phyloP scores from a whole-genome alignment of 2,329 filamentous ascomycete species.

The Aureobasidium lini region DNA sequence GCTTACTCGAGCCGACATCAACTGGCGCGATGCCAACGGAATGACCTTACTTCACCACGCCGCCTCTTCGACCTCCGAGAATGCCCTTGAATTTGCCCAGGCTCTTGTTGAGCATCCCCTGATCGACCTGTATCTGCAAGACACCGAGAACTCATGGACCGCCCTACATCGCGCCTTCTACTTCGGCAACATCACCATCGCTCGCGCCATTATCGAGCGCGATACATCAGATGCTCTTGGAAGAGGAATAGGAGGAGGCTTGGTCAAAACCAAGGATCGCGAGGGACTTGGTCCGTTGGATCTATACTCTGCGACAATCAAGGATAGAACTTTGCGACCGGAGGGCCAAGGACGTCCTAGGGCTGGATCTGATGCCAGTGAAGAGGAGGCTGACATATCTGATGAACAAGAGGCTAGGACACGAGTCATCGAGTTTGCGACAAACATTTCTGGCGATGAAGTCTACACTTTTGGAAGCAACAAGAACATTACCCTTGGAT shows the following conservation, averaged over 20 bases:
- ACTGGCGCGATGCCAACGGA: constrained; percentile 73
- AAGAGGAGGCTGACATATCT: constrained; percentile 46
- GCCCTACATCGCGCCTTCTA: constrained; percentile 86
- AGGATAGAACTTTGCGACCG: constrained; percentile 56
- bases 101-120: constrained; percentile 74
- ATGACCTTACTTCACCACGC: constrained; percentile 79
- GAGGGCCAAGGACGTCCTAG: constrained; percentile 28
- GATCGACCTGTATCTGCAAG: constrained; percentile 79
- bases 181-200: constrained; percentile 79
- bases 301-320: constrained; percentile 81
- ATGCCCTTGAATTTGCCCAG: constrained; percentile 65
- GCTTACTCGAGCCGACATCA: constrained; percentile 62
- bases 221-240: constrained; percentile 62
- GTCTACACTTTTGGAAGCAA: constrained; percentile 94
- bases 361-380: constrained; percentile 30
- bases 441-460: constrained; percentile 62
- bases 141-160: constrained; percentile 92
- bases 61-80: constrained; percentile 64
- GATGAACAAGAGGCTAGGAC: constrained; percentile 49
- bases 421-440: constrained; percentile 18
- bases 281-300: constrained; percentile 95
- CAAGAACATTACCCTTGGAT: constrained; percentile 84
- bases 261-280: constrained; percentile 92
- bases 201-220: constrained; percentile 70
- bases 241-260: constrained; percentile 59